These are phyloP conservation scores for Dendrocalamus latiflorus DNA, from an alignment of 202 grass and related monocot species.

Conservation along the genomic window DNA sequence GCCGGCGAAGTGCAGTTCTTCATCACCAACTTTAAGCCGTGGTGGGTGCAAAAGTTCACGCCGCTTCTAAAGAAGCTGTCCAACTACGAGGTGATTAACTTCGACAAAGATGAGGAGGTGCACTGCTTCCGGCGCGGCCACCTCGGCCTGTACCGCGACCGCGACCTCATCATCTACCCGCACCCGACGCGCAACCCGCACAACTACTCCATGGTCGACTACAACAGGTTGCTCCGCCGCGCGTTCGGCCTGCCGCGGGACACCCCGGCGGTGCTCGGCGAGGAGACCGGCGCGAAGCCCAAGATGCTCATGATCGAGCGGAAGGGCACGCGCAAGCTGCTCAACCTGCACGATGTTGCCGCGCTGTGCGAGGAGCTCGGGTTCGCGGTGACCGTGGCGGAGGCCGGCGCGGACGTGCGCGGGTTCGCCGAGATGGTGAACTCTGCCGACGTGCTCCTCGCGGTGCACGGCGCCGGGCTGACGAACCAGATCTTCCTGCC, in stretches of 20 bases:
- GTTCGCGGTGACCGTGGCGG: slow-evolving; percentile 60
- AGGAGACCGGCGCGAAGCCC: slow-evolving; percentile 23
- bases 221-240: slow-evolving; percentile 57
- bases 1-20: slow-evolving; percentile 64
- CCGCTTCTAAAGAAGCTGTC: slow-evolving; percentile 50
- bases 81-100: slow-evolving; percentile 64
- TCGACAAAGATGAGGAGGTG: slow-evolving; percentile 51
- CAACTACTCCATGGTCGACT: slow-evolving; percentile 75
- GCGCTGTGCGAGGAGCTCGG: slow-evolving; percentile 48
- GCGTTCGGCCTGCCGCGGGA: slow-evolving; percentile 43
- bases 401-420: slow-evolving; percentile 43
- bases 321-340: slow-evolving; percentile 58
- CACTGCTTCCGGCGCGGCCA: slow-evolving; percentile 58
- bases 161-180: slow-evolving; percentile 74
- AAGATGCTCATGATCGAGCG: slow-evolving; percentile 72
- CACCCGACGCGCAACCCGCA: slow-evolving; percentile 57
- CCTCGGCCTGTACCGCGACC: slow-evolving; percentile 61
- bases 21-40: slow-evolving; percentile 59
- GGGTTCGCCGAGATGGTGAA: slow-evolving; percentile 59
- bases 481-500: slow-evolving; percentile 91
- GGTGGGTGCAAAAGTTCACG: slow-evolving; percentile 59
- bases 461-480: slow-evolving; percentile 82
- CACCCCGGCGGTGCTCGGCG: slow-evolving; percentile 43
- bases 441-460: slow-evolving; percentile 63
- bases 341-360: slow-evolving; percentile 45